Percentiles rank a stretch among this genome's conserved stretches.
phyloP scores from a whole-genome alignment of 2,329 filamentous ascomycete genomes.

The Scortechinia acanthostroma region DNA sequence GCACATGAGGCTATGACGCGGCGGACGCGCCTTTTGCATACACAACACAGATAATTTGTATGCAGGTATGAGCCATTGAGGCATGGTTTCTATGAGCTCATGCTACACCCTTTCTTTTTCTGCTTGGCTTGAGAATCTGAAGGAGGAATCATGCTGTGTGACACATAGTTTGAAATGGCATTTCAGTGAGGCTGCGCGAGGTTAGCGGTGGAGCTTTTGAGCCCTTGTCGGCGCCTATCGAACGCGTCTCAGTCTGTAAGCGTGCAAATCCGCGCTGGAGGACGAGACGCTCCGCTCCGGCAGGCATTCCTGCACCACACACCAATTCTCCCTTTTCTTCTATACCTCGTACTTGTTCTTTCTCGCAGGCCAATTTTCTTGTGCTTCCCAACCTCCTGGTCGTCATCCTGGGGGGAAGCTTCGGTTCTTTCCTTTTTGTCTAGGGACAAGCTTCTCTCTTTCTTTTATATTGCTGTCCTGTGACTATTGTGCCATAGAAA shows the following conservation, averaged over 20 bases:
- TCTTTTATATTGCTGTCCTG: no score
- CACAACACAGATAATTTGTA: no score
- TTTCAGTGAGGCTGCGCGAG: neutral
- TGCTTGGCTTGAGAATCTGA: no score
- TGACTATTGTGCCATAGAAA: no score
- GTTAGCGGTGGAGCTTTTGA: constrained; percentile 14
- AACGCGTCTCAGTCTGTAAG: constrained; percentile 27
- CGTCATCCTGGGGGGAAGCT: no score
- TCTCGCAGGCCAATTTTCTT: no score
- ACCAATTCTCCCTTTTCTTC: constrained; percentile 9
- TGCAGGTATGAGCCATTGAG: no score
- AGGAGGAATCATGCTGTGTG: no score
- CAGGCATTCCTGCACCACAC: constrained; percentile 22
- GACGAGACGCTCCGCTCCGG: constrained; percentile 19
- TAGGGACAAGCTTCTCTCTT: neutral
- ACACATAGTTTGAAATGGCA: no score
- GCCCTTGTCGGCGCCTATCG: constrained; percentile 22
- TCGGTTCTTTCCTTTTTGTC: constrained; percentile 6
- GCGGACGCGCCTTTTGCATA: neutral
- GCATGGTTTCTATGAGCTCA: no score
- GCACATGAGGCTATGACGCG: no score
- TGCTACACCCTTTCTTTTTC: no score
- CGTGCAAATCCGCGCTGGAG: constrained; percentile 26
- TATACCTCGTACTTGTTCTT: constrained; percentile 7
- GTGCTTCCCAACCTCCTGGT: constrained; percentile 4